Evolutionary conservation across 2,329 filamentous ascomycete genomes (phyloP), one percentile per base, ranked within the genome.

Genomic region (Nannizziopsis arthrosporioides): DNA sequence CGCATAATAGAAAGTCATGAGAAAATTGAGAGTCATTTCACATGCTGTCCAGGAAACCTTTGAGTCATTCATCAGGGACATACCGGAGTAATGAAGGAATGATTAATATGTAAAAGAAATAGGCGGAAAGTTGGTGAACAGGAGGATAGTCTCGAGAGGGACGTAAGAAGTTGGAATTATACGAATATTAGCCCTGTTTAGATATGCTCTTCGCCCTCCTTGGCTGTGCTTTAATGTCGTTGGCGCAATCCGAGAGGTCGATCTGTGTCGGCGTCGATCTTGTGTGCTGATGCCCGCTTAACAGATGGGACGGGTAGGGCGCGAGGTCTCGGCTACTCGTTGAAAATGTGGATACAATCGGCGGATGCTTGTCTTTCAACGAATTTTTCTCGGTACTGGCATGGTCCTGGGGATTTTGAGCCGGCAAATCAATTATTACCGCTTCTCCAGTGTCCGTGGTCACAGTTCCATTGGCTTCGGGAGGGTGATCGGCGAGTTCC

Each of bases 321-420:
- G 72, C 66, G 5, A 74, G 62, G 51, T 75, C 73, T 53, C 69
- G 71, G 51, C 69, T 70, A 56, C 70, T 73, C 1, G 71, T 74
- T 17, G 70, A 73, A 55, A 75, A 74, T 17, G 66, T 73, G 27
- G 70, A 72, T 52, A 73, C 69, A 42, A 74, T 64, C 1, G 72
- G 68, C 19, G 70, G 62, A 43, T 66, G 63, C 45, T 67, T 64
- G 44, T 47, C 45, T 27, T 50, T 53, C 22, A 32, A 38, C 35
- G 35, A 46, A 9, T 38, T n/a, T 5, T 42, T 38, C 27, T 53
- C 51, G 6, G 40, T 27, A 27, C 22, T 14, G 22, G 12, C n/a
- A 19, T 10, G 3, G 10, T 15, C 38, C 44, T 27, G 22, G 11
- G 11, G 14, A 27, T 22, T 15, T 10, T 19, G 44, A 40, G 36